Evolutionary conservation across 2,329 filamentous ascomycete genomes (phyloP), one percentile per base, ranked within the genome.

Genomic region (Phaeosphaeria sp.): DNA sequence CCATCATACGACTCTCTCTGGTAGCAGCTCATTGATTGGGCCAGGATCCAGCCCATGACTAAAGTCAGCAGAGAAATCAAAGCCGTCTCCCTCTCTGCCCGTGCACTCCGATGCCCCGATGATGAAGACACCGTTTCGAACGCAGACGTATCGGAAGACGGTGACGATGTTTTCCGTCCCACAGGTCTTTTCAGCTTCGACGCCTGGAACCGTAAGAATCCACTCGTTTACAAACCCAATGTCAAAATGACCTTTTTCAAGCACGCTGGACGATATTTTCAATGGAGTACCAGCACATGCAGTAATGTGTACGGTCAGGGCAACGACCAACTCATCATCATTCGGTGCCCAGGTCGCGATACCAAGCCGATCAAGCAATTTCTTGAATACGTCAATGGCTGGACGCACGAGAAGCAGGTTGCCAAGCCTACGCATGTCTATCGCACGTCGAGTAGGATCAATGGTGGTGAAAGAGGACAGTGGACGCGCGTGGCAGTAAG

Each of bases 401-500:
- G 30, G 30, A 36, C 30, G 30, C 30, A 36, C 13, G 30, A 36
- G 11, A 36, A 36, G 30, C 30, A 36, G 30, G 30, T 36, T 11
- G 30, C 13, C 30, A 36, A 36, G 30, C 30, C 30, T 15, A 36
- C 30, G 30, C 30, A 36, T 27, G 46, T 49, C 6, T 49, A 49
- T 36, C 49, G 36, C 42, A 36, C 49, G 11, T 13, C 21, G 6
- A 30, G 18, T 10, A 50, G 33, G 48, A n/a, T 10, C 18, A 11
- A 50, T 11, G 10, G 30, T 3, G 30, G 30, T 7, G 30, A 39
- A 3, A 3, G 30, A 6, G 30, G 18, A 18, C 67, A 68, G n/a
- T 83, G 81, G 81, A 71, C 72, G 50, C 74, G 77, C 41, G 76
- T 78, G 11, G 71, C 75, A 0, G 71, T 85, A 25, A 81, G 90